These are phyloP conservation scores for Lachancea lanzarotensis DNA, from an alignment of 805 yeast species.

Conservation along the genomic window DNA sequence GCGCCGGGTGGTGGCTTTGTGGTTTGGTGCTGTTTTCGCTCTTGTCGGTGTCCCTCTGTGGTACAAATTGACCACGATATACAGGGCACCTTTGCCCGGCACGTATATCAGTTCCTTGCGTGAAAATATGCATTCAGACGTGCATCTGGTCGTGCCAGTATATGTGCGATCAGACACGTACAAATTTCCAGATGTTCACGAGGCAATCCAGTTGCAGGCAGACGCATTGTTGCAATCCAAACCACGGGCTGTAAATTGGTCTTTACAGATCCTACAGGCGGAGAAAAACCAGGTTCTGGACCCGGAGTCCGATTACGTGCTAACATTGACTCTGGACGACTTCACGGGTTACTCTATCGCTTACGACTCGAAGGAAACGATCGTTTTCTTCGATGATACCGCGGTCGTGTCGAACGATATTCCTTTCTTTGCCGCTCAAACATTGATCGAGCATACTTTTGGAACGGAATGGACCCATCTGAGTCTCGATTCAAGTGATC, in stretches of 20 bases:
- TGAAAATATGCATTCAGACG: slow-evolving; percentile 38
- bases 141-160: slow-evolving; percentile 40
- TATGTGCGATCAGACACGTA: slow-evolving; percentile 39
- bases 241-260: slow-evolving; percentile 33
- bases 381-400: slow-evolving; percentile 29
- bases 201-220: slow-evolving; percentile 46
- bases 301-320: slow-evolving; percentile 13
- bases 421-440: slow-evolving; percentile 55
- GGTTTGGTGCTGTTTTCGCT: slow-evolving; percentile 26
- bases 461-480: slow-evolving; percentile 35
- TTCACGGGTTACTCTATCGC: slow-evolving; percentile 42
- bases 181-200: slow-evolving; percentile 59
- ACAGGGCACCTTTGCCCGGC: slow-evolving; percentile 36
- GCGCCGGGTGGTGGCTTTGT: slow-evolving; percentile 19
- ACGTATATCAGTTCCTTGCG: slow-evolving; percentile 33
- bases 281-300: slow-evolving; percentile 15
- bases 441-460: slow-evolving; percentile 42
- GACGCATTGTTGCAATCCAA: slow-evolving; percentile 35
- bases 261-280: slow-evolving; percentile 24
- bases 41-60: slow-evolving; percentile 38
- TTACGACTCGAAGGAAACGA: slow-evolving; percentile 35
- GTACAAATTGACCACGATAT: slow-evolving; percentile 37
- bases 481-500: slow-evolving; percentile 1
- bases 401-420: slow-evolving; percentile 51
- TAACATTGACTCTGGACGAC: slow-evolving; percentile 36